Evolutionary conservation across 192 early-diverging fungal species (phyloP).

Genomic region (Podila horticola): DNA sequence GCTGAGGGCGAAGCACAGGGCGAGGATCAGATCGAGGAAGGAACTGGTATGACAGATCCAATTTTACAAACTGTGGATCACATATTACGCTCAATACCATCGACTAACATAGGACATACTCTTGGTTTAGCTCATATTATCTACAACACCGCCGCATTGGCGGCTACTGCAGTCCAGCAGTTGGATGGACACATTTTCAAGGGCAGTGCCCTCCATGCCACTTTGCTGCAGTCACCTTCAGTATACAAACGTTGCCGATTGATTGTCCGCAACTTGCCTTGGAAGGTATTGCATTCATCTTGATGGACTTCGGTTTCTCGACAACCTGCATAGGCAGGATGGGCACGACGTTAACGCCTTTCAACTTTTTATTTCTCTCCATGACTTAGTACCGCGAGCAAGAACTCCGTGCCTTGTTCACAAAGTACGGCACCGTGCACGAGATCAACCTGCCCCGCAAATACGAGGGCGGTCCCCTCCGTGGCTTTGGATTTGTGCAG

Average conservation of each 20-base stretch:
- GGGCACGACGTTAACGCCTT: too few relatives aligned
- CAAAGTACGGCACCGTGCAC: slow-evolving; percentile 73
- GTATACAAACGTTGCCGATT: slow-evolving; percentile 76
- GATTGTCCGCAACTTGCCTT: slow-evolving; percentile 90
- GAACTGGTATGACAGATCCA: slow-evolving; percentile 28
- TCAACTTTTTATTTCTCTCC: neutral
- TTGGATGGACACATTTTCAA: slow-evolving; percentile 84
- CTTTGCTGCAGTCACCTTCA: slow-evolving; percentile 28
- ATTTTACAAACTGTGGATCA: neutral
- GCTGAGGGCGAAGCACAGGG: slow-evolving; percentile 57
- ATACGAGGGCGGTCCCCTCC: slow-evolving; percentile 75
- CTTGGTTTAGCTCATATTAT: slow-evolving; percentile 55
- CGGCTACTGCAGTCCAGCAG: slow-evolving; percentile 64
- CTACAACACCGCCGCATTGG: slow-evolving; percentile 56
- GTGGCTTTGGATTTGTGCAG: slow-evolving; percentile 94
- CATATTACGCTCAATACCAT: too few relatives aligned
- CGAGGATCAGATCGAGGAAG: slow-evolving; percentile 50
- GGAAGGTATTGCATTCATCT: slow-evolving; percentile 53
- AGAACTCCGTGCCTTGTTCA: slow-evolving; percentile 75
- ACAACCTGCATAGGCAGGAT: too few relatives aligned
- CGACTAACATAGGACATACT: too few relatives aligned
- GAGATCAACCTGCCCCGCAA: slow-evolving; percentile 81
- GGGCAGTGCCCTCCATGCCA: slow-evolving; percentile 65
- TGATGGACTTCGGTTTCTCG: too few relatives aligned
- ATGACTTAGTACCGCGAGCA: slow-evolving; percentile 58